Conservation (phyloP, 1,284 basidiomycete species). For the Amylostereum chailletii region DNA sequence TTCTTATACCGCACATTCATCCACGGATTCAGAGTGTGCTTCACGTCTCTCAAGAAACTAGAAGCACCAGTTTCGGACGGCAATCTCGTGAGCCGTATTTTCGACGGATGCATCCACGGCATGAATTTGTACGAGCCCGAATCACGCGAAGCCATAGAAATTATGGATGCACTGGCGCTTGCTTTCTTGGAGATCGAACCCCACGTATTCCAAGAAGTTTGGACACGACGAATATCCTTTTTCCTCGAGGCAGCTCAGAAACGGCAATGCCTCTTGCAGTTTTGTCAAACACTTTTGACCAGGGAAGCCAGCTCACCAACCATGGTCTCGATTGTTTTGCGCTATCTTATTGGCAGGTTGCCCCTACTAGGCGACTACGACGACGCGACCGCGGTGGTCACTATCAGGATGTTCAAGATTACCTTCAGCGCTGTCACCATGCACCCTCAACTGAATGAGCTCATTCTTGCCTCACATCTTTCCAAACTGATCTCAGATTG, state of each 20-base stretch:
- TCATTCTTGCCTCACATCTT: constrained; percentile 87
- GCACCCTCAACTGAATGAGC: constrained; percentile 79
- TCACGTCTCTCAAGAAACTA: constrained; percentile 73
- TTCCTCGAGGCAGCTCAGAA: constrained; percentile 77
- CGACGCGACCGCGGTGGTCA: constrained; percentile 72
- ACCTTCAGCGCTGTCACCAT: constrained; percentile 86
- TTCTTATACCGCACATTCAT: constrained; percentile 85
- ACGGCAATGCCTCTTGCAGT: constrained; percentile 75
- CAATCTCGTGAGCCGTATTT: constrained; percentile 81
- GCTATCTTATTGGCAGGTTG: constrained; percentile 80
- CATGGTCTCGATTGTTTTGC: constrained; percentile 87
- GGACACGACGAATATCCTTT: constrained; percentile 85
- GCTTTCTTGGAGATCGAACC: constrained; percentile 79
- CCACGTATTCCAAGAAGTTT: constrained; percentile 91
- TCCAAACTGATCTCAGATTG: constrained; percentile 96
- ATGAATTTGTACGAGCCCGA: constrained; percentile 84
- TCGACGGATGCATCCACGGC: constrained; percentile 79
- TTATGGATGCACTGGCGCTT: constrained; percentile 79
- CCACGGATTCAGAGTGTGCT: constrained; percentile 83
- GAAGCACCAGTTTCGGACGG: constrained; percentile 80
- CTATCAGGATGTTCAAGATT: constrained; percentile 93
- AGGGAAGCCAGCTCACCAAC: constrained; percentile 84
- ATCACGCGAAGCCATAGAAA: constrained; percentile 77
- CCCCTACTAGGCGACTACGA: constrained; percentile 83
- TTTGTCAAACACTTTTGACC: constrained; percentile 82